These are phyloP conservation scores for Volvox carteri DNA, from an alignment of 163 green algal species.

Conservation along the genomic window DNA sequence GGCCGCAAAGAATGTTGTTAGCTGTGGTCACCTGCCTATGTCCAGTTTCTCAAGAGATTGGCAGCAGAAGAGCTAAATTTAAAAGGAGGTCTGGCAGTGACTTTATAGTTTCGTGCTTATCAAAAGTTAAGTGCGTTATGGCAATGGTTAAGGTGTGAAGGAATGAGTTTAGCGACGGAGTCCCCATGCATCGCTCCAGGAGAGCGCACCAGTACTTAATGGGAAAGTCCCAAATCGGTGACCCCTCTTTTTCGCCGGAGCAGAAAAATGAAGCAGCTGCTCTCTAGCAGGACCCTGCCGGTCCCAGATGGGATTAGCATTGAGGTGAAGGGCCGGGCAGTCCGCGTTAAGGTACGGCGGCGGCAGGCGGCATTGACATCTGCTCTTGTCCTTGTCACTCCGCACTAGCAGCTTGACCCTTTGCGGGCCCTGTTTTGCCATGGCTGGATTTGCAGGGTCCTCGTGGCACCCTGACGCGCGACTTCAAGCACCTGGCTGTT, in stretches of 20 bases:
- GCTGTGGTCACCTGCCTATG: neutral
- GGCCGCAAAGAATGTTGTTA: neutral
- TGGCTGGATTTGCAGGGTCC: slow-evolving; percentile 72
- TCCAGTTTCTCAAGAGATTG: neutral
- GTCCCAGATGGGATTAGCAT: slow-evolving; percentile 84
- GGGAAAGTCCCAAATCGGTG: neutral
- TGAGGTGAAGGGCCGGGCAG: slow-evolving; percentile 77
- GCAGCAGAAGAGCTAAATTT: neutral
- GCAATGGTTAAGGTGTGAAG: neutral
- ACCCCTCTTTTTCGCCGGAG: slow-evolving; percentile 28
- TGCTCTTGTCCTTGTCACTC: neutral
- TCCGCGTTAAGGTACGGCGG: slow-evolving; percentile 72
- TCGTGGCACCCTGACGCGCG: slow-evolving; percentile 82
- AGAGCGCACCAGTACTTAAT: neutral
- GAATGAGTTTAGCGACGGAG: neutral
- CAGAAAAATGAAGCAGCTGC: slow-evolving; percentile 87
- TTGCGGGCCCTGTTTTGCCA: neutral
- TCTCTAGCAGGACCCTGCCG: slow-evolving; percentile 72
- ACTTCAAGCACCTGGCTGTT: slow-evolving; percentile 92
- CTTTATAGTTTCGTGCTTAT: neutral
- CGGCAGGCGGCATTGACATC: slow-evolving; percentile 34
- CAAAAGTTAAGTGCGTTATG: neutral
- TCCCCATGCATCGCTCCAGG: neutral
- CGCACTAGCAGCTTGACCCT: neutral
- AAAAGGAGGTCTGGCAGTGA: neutral